A percentile compares a stretch with the other conserved stretches of the same genome.
phyloP scores from a whole-genome alignment of 495 filamentous ascomycete genomes.

The Penicillium roqueforti region DNA sequence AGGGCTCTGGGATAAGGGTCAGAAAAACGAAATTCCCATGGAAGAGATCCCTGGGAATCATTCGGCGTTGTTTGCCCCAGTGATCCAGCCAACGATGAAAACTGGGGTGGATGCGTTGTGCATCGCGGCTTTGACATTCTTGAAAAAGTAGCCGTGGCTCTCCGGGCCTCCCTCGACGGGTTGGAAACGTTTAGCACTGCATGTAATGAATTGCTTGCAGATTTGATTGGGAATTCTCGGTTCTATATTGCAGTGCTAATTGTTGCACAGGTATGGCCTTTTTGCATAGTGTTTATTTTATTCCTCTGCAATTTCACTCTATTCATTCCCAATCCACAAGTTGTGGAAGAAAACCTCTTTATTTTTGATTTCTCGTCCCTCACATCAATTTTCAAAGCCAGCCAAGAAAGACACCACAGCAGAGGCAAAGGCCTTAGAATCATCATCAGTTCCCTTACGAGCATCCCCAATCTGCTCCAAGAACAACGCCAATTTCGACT shows the following conservation, averaged over 20 bases:
- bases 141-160: constrained; percentile 20
- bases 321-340: neutral
- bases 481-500: constrained; percentile 25
- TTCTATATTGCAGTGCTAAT: too few species aligned
- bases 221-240: neutral
- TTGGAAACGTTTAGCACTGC: neutral
- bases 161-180: neutral
- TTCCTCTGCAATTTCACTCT: neutral
- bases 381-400: constrained; percentile 20
- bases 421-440: constrained; percentile 23
- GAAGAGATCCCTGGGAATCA: constrained; percentile 52
- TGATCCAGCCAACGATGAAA: constrained; percentile 58
- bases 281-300: neutral
- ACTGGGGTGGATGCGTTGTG: constrained; percentile 54
- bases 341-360: neutral
- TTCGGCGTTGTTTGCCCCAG: constrained; percentile 57
- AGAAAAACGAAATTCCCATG: constrained; percentile 11
- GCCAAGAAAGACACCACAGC: constrained; percentile 26
- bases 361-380: neutral
- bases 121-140: constrained; percentile 51
- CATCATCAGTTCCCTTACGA: constrained; percentile 18
- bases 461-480: constrained; percentile 28
- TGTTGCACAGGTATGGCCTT: neutral
- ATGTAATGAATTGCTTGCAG: neutral
- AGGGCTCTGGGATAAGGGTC: constrained; percentile 40